A percentile compares a stretch with the other conserved stretches of the same genome.
Conservation (phyloP, 192 early-diverging fungal genomes). For the Backusella circina region DNA sequence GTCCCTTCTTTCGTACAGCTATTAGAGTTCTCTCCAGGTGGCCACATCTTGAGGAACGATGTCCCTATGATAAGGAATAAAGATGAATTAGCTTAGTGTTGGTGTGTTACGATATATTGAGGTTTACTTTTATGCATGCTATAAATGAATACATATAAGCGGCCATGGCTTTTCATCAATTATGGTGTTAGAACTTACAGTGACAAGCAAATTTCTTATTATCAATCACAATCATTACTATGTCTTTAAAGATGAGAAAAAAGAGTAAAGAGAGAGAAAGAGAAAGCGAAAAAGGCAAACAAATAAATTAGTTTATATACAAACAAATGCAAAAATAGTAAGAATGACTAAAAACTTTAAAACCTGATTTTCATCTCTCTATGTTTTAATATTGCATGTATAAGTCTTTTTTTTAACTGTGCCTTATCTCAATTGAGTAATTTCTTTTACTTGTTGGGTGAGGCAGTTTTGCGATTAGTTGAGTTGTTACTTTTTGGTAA, state of each 20-base stretch:
- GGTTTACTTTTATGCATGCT: not conserved
- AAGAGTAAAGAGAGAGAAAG: not conserved
- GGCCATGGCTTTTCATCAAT: not conserved
- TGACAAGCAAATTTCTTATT: not conserved
- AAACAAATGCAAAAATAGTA: not conserved
- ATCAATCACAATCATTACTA: not conserved
- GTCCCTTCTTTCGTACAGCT: constrained; percentile 61
- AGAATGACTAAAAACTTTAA: not conserved
- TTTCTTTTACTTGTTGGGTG: not conserved
- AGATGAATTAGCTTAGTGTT: not conserved
- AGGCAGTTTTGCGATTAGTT: not conserved
- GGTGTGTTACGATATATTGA: not conserved
- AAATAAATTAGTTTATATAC: not conserved
- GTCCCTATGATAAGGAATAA: constrained; percentile 16
- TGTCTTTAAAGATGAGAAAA: not conserved
- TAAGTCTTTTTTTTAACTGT: not conserved
- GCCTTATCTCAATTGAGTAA: not conserved
- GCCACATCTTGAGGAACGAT: constrained; percentile 25
- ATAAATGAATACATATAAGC: not conserved
- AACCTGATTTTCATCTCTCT: not conserved
- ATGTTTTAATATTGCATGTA: not conserved
- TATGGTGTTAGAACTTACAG: not conserved
- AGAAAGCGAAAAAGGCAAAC: not conserved
- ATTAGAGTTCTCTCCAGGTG: constrained; percentile 49
- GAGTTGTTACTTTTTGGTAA: not conserved